Percentiles rank a stretch among this genome's conserved stretches.
Conservation (phyloP, 164 flowering plant species). For the Annona cherimola region DNA sequence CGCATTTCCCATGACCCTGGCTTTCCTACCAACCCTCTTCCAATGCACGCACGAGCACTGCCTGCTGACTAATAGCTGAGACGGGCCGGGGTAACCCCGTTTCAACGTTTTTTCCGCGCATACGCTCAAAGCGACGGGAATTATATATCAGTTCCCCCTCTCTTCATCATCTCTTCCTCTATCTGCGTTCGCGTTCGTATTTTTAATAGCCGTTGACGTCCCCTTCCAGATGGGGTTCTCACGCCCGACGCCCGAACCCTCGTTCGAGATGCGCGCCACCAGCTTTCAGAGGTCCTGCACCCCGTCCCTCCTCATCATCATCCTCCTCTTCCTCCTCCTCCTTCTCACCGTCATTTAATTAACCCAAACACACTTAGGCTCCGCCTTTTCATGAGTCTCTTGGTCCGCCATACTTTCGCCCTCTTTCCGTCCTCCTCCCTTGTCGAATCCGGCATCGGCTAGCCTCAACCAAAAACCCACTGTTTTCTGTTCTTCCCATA, state of each 20-base stretch:
- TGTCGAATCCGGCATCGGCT: conserved; percentile 34
- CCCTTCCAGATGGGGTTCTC: conserved; percentile 8
- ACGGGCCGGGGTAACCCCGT: background rate
- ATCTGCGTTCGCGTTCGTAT: background rate
- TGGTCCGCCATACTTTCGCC: background rate
- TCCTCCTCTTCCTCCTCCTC: conserved; percentile 17
- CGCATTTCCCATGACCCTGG: background rate
- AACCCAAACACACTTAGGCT: background rate
- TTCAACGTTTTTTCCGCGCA: background rate
- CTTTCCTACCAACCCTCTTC: background rate
- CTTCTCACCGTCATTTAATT: conserved; percentile 28
- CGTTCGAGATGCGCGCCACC: conserved; percentile 35
- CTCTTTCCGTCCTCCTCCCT: background rate
- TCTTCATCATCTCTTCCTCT: background rate
- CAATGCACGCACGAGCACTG: background rate
- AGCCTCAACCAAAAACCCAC: background rate
- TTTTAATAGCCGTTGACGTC: background rate
- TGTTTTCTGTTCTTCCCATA: no score
- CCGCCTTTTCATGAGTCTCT: background rate
- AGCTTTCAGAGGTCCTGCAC: conserved; percentile 19
- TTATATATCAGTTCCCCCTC: background rate
- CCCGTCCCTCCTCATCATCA: conserved; percentile 26
- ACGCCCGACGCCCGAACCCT: background rate
- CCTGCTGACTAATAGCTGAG: background rate
- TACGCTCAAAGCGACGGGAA: background rate